phyloP scores from a whole-genome alignment of 2,329 filamentous ascomycete genomes.

The Helminthosporium solani region DNA sequence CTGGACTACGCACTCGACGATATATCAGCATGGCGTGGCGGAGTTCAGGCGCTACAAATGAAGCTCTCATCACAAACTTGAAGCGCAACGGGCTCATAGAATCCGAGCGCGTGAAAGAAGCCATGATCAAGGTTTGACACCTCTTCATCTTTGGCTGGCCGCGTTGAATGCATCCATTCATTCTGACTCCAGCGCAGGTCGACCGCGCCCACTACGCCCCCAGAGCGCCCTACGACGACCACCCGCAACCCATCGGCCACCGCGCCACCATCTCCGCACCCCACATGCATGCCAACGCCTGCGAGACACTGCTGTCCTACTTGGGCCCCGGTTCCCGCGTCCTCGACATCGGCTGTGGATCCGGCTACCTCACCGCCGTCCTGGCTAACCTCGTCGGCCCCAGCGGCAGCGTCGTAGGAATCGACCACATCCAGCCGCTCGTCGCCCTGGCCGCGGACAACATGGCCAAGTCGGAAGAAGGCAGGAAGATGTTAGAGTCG shows the following conservation, averaged over 20 bases:
- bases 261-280: constrained; percentile 70
- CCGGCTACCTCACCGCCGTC: constrained; percentile 81
- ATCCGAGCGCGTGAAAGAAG: constrained; percentile 69
- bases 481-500: constrained; percentile 59
- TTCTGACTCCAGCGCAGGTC: constrained; percentile 56
- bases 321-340: constrained; percentile 54
- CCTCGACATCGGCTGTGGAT: constrained; percentile 52
- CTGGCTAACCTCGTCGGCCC: constrained; percentile 72
- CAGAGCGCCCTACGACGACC: constrained; percentile 68
- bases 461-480: constrained; percentile 46
- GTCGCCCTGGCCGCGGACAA: constrained; percentile 46
- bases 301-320: constrained; percentile 61
- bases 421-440: constrained; percentile 53
- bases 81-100: constrained; percentile 70
- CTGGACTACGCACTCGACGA: constrained; percentile 7
- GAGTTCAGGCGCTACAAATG: constrained; percentile 73
- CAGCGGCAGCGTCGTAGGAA: constrained; percentile 47
- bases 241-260: constrained; percentile 67
- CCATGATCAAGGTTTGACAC: constrained; percentile 67
- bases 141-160: neutral
- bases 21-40: constrained; percentile 77
- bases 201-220: constrained; percentile 86
- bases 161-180: constrained; percentile 1
- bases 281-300: constrained; percentile 70
- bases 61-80: constrained; percentile 76